Evolutionary conservation across 1,284 basidiomycete genomes (phyloP), one percentile per base, ranked within the genome.

Genomic region (Rhodotorula sp.): DNA sequence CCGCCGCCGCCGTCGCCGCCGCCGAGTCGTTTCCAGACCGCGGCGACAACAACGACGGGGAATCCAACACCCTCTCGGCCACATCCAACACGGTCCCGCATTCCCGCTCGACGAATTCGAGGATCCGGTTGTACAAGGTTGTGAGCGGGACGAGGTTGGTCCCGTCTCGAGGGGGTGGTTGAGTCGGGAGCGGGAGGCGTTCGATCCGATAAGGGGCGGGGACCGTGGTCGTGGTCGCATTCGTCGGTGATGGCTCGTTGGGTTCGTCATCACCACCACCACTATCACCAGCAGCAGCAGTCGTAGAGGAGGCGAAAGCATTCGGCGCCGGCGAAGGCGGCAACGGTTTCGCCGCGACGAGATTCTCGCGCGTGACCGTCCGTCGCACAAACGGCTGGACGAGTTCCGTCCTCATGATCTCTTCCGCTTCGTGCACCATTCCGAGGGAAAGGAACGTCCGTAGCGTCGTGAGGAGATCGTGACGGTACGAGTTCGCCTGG

Each of bases 381-480:
- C 91, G 78, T n/a, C 87, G 88, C 39, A 94, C 86, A 77, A 92
- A 93, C 18, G 85, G 85, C 5, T 87, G 86, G 31, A 96, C 86
- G 46, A 92, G 82, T 59, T 89, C 87, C 67, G 84, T 84, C 69
- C 89, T 84, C 59, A 97, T 83, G 21, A 95, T 88, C 69, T 92
- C 91, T 81, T 94, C 92, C 2, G 93, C 93, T 74, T 91, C 89
- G 75, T 87, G 84, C 90, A 91, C 92, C 20, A 92, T 86, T 29
- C 88, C 87, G 61, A 97, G 84, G 7, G 87, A 82, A 74, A 94
- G 91, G 79, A 97, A 97, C 7, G 91, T 91, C 65, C 87, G 85
- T 48, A 97, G 65, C 5, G 76, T 58, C 16, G 74, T 74, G 5
- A 57, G 61, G 52, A 79, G 69, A 18, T 72, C 65, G 31, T 77